These are phyloP conservation scores for Erodium trifolium DNA, from an alignment of 441 rosid genomes.

Conservation along the genomic window DNA sequence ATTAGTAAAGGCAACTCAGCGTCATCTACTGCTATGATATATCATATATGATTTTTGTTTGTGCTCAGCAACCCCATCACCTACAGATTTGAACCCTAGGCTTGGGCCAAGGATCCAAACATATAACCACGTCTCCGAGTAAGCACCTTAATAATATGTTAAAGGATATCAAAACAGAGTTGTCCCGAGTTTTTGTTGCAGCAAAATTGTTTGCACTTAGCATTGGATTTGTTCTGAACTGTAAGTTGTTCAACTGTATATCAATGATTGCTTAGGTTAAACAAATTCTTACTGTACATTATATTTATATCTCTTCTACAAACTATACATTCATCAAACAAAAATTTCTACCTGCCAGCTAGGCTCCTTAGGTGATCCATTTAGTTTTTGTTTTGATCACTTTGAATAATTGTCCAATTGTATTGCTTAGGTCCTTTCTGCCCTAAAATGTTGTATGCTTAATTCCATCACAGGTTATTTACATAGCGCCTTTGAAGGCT, in stretches of 20 bases:
- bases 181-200: conserved; percentile 7
- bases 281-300: not conserved
- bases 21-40: not conserved
- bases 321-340: not conserved
- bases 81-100: not conserved
- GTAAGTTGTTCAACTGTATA: conserved; percentile 4
- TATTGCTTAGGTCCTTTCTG: conserved; percentile 10
- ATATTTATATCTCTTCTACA: not conserved
- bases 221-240: not conserved
- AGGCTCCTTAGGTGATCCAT: conserved; percentile 6
- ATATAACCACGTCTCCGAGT: not conserved
- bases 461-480: conserved; percentile 60
- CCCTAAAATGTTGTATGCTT: conserved; percentile 13
- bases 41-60: not conserved
- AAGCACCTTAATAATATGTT: not conserved
- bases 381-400: not conserved
- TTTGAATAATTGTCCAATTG: not conserved
- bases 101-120: not conserved
- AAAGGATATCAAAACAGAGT: conserved; percentile 5
- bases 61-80: not conserved
- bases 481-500: conserved; percentile 99
- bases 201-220: not conserved
- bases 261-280: not conserved
- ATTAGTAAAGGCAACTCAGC: conserved; percentile 6
- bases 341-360: conserved; percentile 5